phyloP scores from a whole-genome alignment of 768 basidiomycete genomes.

The Suillus hirtellus region DNA sequence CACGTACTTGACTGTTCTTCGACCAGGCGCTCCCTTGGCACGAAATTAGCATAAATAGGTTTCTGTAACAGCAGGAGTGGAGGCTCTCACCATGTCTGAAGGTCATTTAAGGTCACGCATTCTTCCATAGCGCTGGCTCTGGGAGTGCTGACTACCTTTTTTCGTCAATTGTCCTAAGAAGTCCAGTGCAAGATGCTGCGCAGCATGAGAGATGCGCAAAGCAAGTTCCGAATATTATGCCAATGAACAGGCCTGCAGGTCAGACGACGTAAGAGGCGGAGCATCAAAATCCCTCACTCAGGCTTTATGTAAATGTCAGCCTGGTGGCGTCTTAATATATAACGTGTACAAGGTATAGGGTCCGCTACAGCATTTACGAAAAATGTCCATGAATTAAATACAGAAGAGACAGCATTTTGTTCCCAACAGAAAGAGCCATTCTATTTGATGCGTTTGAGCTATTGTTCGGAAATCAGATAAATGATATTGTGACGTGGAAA shows the following conservation, averaged over 20 bases:
- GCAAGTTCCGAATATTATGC: conserved; percentile 6
- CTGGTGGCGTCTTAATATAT: background rate
- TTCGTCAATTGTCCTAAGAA: background rate
- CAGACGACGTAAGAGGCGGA: background rate
- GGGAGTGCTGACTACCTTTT: background rate
- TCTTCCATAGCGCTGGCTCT: conserved; percentile 10
- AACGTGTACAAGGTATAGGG: background rate
- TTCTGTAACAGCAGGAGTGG: background rate
- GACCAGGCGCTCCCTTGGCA: conserved; percentile 32
- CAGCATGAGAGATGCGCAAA: conserved; percentile 5
- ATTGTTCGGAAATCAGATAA: conserved; percentile 16
- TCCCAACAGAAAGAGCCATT: background rate
- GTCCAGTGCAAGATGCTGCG: background rate
- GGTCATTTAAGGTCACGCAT: conserved; percentile 10
- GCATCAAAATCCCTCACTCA: background rate
- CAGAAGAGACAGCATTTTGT: background rate
- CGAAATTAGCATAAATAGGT: conserved; percentile 6
- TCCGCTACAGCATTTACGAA: conserved; percentile 2
- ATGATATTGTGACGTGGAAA: conserved; percentile 8
- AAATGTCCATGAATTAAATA: conserved; percentile 1
- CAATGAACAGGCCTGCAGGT: conserved; percentile 1
- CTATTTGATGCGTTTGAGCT: conserved; percentile 67
- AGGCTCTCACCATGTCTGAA: conserved; percentile 10
- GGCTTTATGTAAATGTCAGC: conserved; percentile 1
- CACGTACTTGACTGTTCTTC: conserved; percentile 35